Percentiles rank a stretch among this genome's conserved stretches.
phyloP scores from a whole-genome alignment of 2,329 filamentous ascomycete genomes.

The Bipolaris sorokiniana region DNA sequence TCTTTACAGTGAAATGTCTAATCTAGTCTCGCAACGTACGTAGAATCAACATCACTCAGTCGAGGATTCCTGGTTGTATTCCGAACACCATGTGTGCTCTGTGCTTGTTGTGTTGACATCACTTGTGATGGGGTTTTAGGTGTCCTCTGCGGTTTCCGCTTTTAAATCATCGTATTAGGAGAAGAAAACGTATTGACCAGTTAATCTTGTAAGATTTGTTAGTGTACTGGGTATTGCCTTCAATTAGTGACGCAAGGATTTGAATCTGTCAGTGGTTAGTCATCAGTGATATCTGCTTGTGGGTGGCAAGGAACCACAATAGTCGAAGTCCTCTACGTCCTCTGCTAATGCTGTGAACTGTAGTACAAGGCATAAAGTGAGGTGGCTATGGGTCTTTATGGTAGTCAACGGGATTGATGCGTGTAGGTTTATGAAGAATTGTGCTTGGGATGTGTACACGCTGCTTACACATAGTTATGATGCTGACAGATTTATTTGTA shows the following conservation, averaged over 20 bases:
- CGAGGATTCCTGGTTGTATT: conserved; percentile 56
- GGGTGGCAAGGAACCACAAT: conserved; percentile 57
- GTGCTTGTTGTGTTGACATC: conserved; percentile 37
- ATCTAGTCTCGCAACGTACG: conserved; percentile 57
- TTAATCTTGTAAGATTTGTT: neutral
- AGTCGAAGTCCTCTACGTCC: conserved; percentile 36
- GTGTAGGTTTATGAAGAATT: neutral
- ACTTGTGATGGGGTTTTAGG: conserved; percentile 27
- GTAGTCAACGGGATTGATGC: conserved; percentile 8
- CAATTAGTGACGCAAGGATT: neutral
- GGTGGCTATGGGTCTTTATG: conserved; percentile 58
- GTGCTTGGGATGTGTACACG: neutral
- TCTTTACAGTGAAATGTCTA: conserved; percentile 5
- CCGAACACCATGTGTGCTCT: conserved; percentile 28
- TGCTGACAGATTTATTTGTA: neutral
- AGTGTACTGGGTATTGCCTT: neutral
- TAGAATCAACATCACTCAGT: conserved; percentile 60
- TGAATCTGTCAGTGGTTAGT: neutral
- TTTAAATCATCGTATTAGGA: neutral
- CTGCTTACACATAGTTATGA: neutral
- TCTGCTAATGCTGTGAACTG: conserved; percentile 37
- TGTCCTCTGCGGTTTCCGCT: neutral
- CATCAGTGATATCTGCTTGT: neutral
- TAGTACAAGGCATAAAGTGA: conserved; percentile 59
- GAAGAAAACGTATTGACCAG: neutral